Base-by-base conservation (phyloP, 2,329 filamentous ascomycete genomes). In the Cucurbitaria berberidis region DNA sequence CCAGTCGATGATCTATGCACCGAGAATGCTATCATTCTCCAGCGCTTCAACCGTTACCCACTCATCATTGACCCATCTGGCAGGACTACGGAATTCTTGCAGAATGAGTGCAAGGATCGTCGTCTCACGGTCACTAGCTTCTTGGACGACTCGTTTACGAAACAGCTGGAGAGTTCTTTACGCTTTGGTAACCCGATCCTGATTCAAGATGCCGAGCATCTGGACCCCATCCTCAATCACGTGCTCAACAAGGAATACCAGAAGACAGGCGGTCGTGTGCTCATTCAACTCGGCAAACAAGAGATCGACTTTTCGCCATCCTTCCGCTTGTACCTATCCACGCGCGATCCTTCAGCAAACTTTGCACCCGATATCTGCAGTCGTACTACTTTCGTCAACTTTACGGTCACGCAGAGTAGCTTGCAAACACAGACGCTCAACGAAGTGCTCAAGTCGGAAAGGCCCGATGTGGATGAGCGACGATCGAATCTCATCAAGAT, bases 171-270 rank as follows among this genome's bases (percentile, higher is more conserved):
- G 78, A 98, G 93, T 70, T 95, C 95, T 16, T 82, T 99, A 57
- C 91, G 95, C 72, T 99, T 99, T 77, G 95, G 95, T 70, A 99
- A 99, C 72, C 93, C 95, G 1, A 99, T 99, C 63, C 85, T 99
- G 56, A 99, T 99, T 55, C 95, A 99, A 76, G 95, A 99, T 74
- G 96, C 95, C 1, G 96, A 99, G 77, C 90, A 99, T 73, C 81
- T 99, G 51, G 95, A 99, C 70, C 96, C 96, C 0, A 93, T 99
- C 54, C 87, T 99, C 67, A 99, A 98, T 71, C 95, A 99, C 68
- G 93, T 99, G 50, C 86, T 99, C 76, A 99, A 99, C 80, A 99
- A 99, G 76, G 95, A 99, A 73, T 99, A 99, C 76, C 96, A 99
- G 77, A 96, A 93, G 80, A 99, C 96, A 24, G 95, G 95, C 64